Percentiles rank a stretch among this genome's conserved stretches.
phyloP scores from a whole-genome alignment of 306 rosid species.

The Quillaja saponaria region DNA sequence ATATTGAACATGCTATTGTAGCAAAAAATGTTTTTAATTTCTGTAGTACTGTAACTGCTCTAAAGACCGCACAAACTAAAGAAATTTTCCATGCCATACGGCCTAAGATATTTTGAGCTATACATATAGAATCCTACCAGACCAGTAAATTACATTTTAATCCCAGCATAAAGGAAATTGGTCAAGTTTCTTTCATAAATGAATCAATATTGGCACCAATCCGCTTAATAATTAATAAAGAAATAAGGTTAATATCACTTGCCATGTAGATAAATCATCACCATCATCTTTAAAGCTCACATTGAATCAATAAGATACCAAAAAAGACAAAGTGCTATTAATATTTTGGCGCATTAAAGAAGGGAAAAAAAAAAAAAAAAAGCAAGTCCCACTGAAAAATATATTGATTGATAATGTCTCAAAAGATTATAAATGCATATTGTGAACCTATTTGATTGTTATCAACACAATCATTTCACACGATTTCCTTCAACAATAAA shows the following conservation, averaged over 20 bases:
- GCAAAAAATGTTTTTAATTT: neutral
- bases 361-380: conserved; percentile 1
- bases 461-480: neutral
- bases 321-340: conserved; percentile 8
- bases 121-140: neutral
- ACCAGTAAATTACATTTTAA: conserved; percentile 9
- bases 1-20: neutral
- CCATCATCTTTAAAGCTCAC: conserved; percentile 3
- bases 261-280: neutral
- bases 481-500: neutral
- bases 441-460: neutral
- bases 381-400: conserved; percentile 4
- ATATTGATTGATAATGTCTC: neutral
- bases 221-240: conserved; percentile 7
- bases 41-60: neutral
- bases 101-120: no score
- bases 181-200: no score
- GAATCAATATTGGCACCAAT: neutral
- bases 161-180: neutral
- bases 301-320: conserved; percentile 22
- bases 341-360: neutral
- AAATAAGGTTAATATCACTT: neutral
- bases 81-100: neutral
- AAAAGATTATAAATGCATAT: conserved; percentile 15
- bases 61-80: neutral